Evolutionary conservation across 148 eudicot species (phyloP), one percentile per base, ranked within the genome.

Genomic region (Amaranthus palmeri): DNA sequence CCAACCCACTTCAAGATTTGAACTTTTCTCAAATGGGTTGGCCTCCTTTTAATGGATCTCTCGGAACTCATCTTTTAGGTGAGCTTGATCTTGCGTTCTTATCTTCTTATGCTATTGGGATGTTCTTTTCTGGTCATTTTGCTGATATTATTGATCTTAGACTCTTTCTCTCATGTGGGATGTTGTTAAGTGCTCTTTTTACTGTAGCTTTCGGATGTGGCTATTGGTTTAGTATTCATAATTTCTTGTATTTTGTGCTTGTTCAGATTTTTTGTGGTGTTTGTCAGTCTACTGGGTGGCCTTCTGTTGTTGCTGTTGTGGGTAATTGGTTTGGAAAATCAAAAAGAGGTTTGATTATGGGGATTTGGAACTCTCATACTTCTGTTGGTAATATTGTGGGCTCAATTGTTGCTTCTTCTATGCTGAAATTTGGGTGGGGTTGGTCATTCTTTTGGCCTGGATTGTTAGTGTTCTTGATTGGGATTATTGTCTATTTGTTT

Each of bases 241-340:
- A 56, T 36, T 80, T 95, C 4, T 67, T 83, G 4, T 88, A 80
- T 80, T 95, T 79, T 74, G 59, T 88, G 3, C 10, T 80, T 6
- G 87, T 95, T 68, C 96, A 89, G 81, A 63, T 92, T 68, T 44
- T 85, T 4, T 90, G 96, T 80, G 96, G 99, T 17, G 43, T 92
- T 63, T 92, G 81, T 78, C 99, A 95, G 83, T 95, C 99, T 5
- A 84, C 88, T 71, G 99, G 99, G 6, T 95, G 97, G 97, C 99
- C 99, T 74, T 89, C 93, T 80, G 97, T 95, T 48, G 93, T 95
- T 50, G 79, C 97, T 54, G 87, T 92, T 4, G 87, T 95, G 12
- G 96, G 97, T 7, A 89, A 92, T 65, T 95, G 99, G 99, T 90
- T 85, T 73, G 97, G 92, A 52, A 90, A 85, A 54, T 80, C 87